phyloP scores from a whole-genome alignment of 2,329 filamentous ascomycete species.

The Plenodomus lindquistii region DNA sequence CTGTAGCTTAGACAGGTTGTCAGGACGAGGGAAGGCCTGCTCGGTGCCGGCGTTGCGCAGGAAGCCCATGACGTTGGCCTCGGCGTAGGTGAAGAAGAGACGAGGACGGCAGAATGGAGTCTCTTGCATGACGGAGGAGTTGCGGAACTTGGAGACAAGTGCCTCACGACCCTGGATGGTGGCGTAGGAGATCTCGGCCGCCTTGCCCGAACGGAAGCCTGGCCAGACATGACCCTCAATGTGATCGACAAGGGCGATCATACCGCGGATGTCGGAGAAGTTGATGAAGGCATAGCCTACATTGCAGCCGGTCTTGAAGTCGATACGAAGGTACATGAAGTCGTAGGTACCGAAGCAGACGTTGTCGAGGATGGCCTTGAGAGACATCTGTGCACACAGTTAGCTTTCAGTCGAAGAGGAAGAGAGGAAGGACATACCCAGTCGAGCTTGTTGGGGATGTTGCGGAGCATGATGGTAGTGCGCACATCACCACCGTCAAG shows the following conservation, averaged over 20 bases:
- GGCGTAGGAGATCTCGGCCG: slow-evolving; percentile 92
- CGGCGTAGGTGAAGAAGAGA: slow-evolving; percentile 55
- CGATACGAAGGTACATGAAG: slow-evolving; percentile 92
- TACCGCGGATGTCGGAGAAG: slow-evolving; percentile 68
- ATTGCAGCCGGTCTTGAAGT: slow-evolving; percentile 58
- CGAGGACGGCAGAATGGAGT: slow-evolving; percentile 80
- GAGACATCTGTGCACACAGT: slow-evolving; percentile 31
- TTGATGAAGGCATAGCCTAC: slow-evolving; percentile 98
- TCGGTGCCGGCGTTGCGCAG: slow-evolving; percentile 66
- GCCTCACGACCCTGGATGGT: slow-evolving; percentile 94
- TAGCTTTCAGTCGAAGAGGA: slow-evolving; percentile 7
- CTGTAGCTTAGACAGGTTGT: slow-evolving; percentile 87
- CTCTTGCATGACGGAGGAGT: slow-evolving; percentile 95
- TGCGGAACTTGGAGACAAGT: slow-evolving; percentile 91
- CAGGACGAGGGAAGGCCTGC: slow-evolving; percentile 74
- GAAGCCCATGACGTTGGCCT: slow-evolving; percentile 46
- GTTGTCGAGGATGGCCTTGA: slow-evolving; percentile 79
- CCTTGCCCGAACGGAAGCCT: slow-evolving; percentile 80
- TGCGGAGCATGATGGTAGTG: slow-evolving; percentile 81
- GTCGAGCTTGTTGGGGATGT: slow-evolving; percentile 91
- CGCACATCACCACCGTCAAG: slow-evolving; percentile 52
- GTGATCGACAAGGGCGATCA: slow-evolving; percentile 35
- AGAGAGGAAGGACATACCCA: slow-evolving; percentile 40
- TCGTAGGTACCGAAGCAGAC: slow-evolving; percentile 84
- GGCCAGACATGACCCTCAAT: slow-evolving; percentile 60